A percentile compares a stretch with the other conserved stretches of the same genome.
Evolutionary conservation across 139 green algal species (phyloP).

Genomic region (Auxenochlorella pyrenoidosa): DNA sequence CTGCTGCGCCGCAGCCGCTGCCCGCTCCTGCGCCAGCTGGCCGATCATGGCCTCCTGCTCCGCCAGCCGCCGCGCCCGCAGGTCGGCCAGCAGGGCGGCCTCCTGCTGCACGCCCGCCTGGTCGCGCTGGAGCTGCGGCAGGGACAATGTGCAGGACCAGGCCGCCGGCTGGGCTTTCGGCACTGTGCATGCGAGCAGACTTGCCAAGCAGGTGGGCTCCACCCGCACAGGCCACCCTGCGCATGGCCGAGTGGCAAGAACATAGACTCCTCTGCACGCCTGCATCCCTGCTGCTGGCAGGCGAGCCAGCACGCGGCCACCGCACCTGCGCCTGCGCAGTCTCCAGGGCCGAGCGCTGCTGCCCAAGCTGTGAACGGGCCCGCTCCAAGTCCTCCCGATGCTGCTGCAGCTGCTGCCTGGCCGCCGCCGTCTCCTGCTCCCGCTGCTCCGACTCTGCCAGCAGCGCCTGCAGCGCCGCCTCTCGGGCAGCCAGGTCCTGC

Average conservation of each 20-base stretch:
- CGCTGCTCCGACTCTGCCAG: neutral
- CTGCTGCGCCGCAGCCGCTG: constrained; percentile 9
- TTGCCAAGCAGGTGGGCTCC: no score
- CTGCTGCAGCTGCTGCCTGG: neutral
- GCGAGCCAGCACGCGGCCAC: no score
- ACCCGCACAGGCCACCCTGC: no score
- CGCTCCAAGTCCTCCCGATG: constrained; percentile 23
- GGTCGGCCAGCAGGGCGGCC: constrained; percentile 12
- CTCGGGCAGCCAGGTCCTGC: neutral
- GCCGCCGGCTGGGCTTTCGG: no score
- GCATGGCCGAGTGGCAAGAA: no score
- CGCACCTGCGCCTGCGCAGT: constrained; percentile 11
- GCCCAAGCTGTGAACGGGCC: neutral
- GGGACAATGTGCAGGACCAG: no score
- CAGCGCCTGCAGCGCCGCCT: constrained; percentile 4
- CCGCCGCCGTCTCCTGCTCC: neutral
- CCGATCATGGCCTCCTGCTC: constrained; percentile 16
- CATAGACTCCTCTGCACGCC: no score
- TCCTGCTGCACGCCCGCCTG: constrained; percentile 13
- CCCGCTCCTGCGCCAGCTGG: constrained; percentile 20
- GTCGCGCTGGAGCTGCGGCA: constrained; percentile 27
- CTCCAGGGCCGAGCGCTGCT: constrained; percentile 21
- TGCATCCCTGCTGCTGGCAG: neutral
- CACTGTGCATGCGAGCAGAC: no score
- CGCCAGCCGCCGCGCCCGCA: constrained; percentile 11